Evolutionary conservation across 2,329 filamentous ascomycete genomes (phyloP), one percentile per base, ranked within the genome.

Genomic region (Rutstroemia sp.): DNA sequence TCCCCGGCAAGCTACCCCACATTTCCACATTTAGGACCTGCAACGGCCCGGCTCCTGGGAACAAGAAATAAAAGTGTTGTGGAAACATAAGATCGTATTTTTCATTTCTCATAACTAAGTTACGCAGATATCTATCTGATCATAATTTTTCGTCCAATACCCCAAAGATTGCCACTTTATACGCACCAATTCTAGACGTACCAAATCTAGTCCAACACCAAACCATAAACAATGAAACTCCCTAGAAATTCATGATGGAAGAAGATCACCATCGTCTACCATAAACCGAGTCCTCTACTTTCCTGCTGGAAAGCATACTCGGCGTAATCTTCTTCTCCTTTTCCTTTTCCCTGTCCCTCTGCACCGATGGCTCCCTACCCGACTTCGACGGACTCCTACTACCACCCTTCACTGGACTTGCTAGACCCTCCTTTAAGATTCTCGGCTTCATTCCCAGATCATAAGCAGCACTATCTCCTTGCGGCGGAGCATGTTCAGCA

Each of bases 261-360:
- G 30, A 34, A 30, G 6, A 25, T 56, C 47, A 69, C 67, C 68
- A 70, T 51, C 67, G 50, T 58, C 67, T 62, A 47, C 67, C 65
- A 62, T 67, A 70, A n/a, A 70, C 58, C 25, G 42, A 56, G 61
- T 69, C 63, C 52, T 69, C 68, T 37, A 45, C 48, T 10, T 58
- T 41, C 44, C 38, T 48, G 5, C 54, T 48, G 23, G 54, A 44
- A 16, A 51, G 59, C 17, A 41, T 21, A 5, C 61, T 62, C 8
- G 63, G 63, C 5, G 61, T 63, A 30, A 58, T 56, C 56, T 60
- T 63, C 12, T 12, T 34, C 14, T 34, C 30, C 9, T 34, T 34
- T 34, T 34, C 30, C 30, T 34, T 34, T 34, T 34, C 30, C 30
- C 30, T 34, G 5, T 34, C 30, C 19, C 58, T 56, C 6, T 61